Evolutionary conservation across 2,329 filamentous ascomycete species (phyloP).

Genomic region (Diplodia mutila): DNA sequence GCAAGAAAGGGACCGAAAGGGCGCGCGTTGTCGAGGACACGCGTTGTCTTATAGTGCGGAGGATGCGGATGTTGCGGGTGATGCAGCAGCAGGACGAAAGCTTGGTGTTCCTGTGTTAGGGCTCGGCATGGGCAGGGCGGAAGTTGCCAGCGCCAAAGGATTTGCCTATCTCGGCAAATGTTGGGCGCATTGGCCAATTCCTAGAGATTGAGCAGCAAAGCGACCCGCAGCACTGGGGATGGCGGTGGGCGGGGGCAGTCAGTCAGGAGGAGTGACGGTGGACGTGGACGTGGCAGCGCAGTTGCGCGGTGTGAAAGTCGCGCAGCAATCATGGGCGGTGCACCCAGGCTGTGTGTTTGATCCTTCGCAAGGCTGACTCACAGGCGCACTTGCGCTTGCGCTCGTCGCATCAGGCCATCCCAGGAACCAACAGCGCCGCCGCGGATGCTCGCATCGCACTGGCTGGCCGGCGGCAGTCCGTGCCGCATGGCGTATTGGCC

Average conservation of each 20-base stretch:
- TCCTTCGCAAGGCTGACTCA: conserved; percentile 27
- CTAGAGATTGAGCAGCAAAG: neutral
- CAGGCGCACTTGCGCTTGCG: too few species aligned
- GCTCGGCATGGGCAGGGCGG: neutral
- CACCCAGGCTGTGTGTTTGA: neutral
- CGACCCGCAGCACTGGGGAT: neutral
- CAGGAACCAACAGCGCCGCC: neutral
- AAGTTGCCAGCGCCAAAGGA: neutral
- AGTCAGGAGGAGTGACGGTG: too few species aligned
- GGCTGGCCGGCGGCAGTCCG: neutral
- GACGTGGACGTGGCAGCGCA: too few species aligned
- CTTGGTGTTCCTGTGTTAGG: conserved; percentile 2
- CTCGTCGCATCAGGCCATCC: conserved; percentile 9
- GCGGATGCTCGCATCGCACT: neutral
- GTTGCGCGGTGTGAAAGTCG: too few species aligned
- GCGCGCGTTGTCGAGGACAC: neutral
- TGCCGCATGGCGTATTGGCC: neutral
- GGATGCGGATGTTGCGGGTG: neutral
- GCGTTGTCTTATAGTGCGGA: conserved; percentile 5
- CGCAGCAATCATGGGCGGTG: neutral
- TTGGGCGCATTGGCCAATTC: conserved; percentile 13
- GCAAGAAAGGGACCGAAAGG: neutral
- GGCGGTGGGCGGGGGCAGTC: neutral
- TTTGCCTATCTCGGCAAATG: neutral
- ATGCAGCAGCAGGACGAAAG: neutral